Evolutionary conservation across 116 monocot genomes (phyloP).

Genomic region (Cymodocea nodosa): DNA sequence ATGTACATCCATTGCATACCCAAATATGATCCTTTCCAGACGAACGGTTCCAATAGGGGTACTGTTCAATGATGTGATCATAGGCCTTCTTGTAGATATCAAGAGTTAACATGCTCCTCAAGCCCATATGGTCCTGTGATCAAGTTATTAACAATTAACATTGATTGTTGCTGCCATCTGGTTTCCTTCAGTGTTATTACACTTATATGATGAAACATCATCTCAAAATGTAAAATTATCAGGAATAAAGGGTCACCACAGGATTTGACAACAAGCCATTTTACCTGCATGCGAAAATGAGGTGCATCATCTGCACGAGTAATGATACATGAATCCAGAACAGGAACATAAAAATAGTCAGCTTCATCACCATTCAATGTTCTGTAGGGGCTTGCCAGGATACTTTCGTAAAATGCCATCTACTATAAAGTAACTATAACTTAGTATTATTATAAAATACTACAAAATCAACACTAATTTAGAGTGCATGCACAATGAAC

Average conservation of each 20-base stretch:
- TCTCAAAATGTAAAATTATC: not conserved
- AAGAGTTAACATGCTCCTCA: slow-evolving; percentile 60
- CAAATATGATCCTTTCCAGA: slow-evolving; percentile 94
- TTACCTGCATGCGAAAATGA: slow-evolving; percentile 52
- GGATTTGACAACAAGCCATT: not conserved
- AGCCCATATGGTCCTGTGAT: slow-evolving; percentile 31
- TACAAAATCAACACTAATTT: not conserved
- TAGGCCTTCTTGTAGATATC: slow-evolving; percentile 72
- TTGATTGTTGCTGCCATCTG: not conserved
- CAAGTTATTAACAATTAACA: not conserved
- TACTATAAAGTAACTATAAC: slow-evolving; percentile 8
- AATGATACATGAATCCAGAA: slow-evolving; percentile 81
- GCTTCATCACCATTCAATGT: slow-evolving; percentile 96
- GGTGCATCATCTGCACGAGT: slow-evolving; percentile 80
- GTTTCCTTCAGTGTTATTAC: not conserved
- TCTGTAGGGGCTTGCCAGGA: slow-evolving; percentile 72
- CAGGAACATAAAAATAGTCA: slow-evolving; percentile 90
- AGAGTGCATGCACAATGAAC: too few relatives aligned
- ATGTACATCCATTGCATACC: slow-evolving; percentile 31
- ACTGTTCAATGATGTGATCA: slow-evolving; percentile 62
- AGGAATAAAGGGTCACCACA: not conserved
- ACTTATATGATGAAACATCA: not conserved
- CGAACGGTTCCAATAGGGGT: slow-evolving; percentile 92
- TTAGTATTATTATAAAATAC: not conserved
- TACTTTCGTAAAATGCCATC: slow-evolving; percentile 94